Conservation (phyloP, 805 yeast genomes). For the Zygoascus ofunaensis region DNA sequence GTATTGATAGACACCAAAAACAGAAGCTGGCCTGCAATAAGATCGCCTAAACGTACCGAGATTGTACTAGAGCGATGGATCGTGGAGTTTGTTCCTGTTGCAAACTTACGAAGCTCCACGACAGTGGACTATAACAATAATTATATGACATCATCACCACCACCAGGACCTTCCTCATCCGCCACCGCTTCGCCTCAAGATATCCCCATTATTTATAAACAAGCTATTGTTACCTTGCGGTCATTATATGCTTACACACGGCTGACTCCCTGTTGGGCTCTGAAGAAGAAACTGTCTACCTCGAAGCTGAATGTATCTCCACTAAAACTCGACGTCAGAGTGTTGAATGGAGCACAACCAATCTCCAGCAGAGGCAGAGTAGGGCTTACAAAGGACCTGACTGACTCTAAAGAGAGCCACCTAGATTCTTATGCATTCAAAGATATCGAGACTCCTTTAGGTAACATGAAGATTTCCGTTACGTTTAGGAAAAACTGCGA, state of each 20-base stretch:
- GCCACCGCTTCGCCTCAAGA: constrained; percentile 30
- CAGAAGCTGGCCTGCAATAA: constrained; percentile 42
- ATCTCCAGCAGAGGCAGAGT: constrained; percentile 75
- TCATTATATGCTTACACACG: constrained; percentile 58
- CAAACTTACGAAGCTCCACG: neutral
- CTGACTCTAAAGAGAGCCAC: constrained; percentile 17
- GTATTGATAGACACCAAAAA: constrained; percentile 48
- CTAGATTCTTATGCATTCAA: constrained; percentile 53
- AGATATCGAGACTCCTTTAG: constrained; percentile 68
- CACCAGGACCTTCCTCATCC: neutral
- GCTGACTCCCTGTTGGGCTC: constrained; percentile 62
- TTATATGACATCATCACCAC: no score
- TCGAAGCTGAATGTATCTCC: constrained; percentile 32
- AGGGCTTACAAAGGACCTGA: constrained; percentile 61
- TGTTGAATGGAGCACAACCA: constrained; percentile 66
- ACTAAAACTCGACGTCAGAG: constrained; percentile 46
- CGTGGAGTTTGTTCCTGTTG: constrained; percentile 44
- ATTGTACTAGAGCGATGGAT: constrained; percentile 94
- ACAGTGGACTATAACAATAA: no score
- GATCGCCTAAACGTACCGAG: constrained; percentile 60
- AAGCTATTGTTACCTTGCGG: constrained; percentile 64
- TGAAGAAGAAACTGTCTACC: constrained; percentile 39
- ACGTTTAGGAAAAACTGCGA: constrained; percentile 67
- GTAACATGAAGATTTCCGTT: constrained; percentile 64
- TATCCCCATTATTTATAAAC: constrained; percentile 61